These are phyloP conservation scores for Lichtheimia corymbifera DNA, from an alignment of 371 early-diverging fungal species.

Conservation along the genomic window DNA sequence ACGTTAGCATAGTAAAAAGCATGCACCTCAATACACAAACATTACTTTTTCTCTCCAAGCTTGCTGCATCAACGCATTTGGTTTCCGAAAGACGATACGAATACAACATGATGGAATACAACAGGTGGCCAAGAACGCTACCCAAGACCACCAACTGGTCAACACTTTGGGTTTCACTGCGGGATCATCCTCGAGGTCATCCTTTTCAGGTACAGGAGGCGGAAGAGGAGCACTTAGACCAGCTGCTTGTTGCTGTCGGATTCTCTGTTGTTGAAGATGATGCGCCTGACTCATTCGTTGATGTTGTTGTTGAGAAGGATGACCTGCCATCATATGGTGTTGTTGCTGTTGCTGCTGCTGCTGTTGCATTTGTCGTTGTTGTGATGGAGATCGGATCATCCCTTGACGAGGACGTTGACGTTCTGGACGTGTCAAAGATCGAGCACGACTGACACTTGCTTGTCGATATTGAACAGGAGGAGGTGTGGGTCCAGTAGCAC, in stretches of 20 bases:
- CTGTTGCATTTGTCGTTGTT: constrained; percentile 19
- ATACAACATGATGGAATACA: constrained; percentile 57
- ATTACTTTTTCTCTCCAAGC: constrained; percentile 74
- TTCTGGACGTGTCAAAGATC: constrained; percentile 50
- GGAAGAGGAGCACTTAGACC: constrained; percentile 17
- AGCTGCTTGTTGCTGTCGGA: constrained; percentile 31
- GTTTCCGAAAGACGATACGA: constrained; percentile 45
- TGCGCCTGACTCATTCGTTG: constrained; percentile 43
- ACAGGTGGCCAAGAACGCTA: constrained; percentile 56
- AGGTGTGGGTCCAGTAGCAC: background rate
- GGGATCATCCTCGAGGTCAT: constrained; percentile 18
- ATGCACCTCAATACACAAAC: too few relatives aligned
- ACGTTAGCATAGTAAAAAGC: constrained; percentile 3
- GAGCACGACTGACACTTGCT: constrained; percentile 31
- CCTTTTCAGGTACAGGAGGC: constrained; percentile 10
- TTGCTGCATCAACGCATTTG: constrained; percentile 52
- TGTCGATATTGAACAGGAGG: constrained; percentile 12
- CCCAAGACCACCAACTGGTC: constrained; percentile 54
- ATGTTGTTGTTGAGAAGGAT: constrained; percentile 5
- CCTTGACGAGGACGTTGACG: constrained; percentile 48
- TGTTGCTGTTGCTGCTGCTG: background rate
- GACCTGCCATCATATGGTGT: constrained; percentile 4
- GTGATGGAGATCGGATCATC: constrained; percentile 48
- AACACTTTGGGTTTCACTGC: constrained; percentile 51
- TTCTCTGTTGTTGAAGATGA: constrained; percentile 50